Percentiles rank a stretch among this genome's conserved stretches.
Evolutionary conservation across 164 flowering plant genomes (phyloP).

Genomic region (Vitis rupestris): DNA sequence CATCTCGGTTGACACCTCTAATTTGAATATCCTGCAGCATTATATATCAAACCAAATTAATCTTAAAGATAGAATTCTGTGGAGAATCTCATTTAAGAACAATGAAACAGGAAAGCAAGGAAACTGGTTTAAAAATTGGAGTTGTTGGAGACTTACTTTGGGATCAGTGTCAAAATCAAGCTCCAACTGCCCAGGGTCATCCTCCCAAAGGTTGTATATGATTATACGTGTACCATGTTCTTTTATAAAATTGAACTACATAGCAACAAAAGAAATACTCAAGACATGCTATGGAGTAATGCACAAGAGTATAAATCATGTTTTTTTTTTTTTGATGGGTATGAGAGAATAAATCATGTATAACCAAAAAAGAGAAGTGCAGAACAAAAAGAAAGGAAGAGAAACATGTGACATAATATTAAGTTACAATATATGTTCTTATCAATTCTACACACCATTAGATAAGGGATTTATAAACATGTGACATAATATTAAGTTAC

Average conservation of each 20-base stretch:
- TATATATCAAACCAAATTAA: constrained; percentile 3
- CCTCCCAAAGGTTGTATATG: constrained; percentile 96
- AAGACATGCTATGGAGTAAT: neutral
- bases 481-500: neutral
- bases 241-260: constrained; percentile 63
- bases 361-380: neutral
- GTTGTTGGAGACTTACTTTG: constrained; percentile 39
- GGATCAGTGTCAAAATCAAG: constrained; percentile 80
- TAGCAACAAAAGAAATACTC: neutral
- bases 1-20: constrained; percentile 91
- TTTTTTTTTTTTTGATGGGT: no score
- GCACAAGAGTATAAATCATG: no score
- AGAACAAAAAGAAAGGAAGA: neutral
- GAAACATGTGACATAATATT: neutral
- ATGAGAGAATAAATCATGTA: no score
- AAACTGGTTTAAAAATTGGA: neutral
- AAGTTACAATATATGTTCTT: no score
- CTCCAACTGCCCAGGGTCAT: constrained; percentile 77
- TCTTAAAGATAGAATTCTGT: neutral
- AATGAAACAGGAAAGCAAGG: neutral
- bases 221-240: constrained; percentile 85
- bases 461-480: neutral
- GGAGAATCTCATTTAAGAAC: neutral
- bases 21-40: constrained; percentile 84
- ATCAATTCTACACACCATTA: no score